Conservation (phyloP, 2,329 filamentous ascomycete species). For the Monilinia aucupariae region DNA sequence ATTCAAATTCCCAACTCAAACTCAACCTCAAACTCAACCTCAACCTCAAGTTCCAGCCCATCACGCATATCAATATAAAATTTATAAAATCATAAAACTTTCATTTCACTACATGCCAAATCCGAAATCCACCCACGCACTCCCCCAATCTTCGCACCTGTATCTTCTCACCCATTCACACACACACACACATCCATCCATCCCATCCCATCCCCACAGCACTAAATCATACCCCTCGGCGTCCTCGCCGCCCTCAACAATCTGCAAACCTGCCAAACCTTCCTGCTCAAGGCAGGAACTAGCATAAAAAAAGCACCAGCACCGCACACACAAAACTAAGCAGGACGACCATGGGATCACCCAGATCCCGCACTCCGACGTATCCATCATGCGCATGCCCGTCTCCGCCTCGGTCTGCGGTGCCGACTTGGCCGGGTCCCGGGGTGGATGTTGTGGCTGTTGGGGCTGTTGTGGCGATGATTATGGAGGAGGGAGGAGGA, state of each 20-base stretch:
- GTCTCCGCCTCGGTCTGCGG: background rate
- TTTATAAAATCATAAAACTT: background rate
- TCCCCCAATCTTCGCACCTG: background rate
- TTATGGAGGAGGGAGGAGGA: too few relatives aligned
- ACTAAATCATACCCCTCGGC: constrained; percentile 3
- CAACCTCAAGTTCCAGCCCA: too few relatives aligned
- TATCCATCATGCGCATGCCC: background rate
- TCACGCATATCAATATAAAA: background rate
- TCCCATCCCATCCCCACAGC: too few relatives aligned
- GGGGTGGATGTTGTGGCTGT: too few relatives aligned
- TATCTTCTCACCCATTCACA: background rate
- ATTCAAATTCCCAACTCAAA: too few relatives aligned
- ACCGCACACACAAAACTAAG: constrained; percentile 19
- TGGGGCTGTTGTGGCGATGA: background rate
- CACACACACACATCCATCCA: too few relatives aligned
- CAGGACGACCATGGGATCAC: constrained; percentile 17
- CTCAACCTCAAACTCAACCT: too few relatives aligned
- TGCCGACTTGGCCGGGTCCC: background rate
- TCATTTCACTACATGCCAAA: background rate
- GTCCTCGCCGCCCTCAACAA: background rate
- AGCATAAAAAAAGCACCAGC: constrained; percentile 25
- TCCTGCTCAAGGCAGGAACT: constrained; percentile 20
- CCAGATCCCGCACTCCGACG: background rate
- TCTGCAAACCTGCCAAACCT: too few relatives aligned
- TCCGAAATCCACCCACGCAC: background rate